Base-by-base conservation (phyloP, 2,329 filamentous ascomycete species). In the Phialocephala sp. region DNA sequence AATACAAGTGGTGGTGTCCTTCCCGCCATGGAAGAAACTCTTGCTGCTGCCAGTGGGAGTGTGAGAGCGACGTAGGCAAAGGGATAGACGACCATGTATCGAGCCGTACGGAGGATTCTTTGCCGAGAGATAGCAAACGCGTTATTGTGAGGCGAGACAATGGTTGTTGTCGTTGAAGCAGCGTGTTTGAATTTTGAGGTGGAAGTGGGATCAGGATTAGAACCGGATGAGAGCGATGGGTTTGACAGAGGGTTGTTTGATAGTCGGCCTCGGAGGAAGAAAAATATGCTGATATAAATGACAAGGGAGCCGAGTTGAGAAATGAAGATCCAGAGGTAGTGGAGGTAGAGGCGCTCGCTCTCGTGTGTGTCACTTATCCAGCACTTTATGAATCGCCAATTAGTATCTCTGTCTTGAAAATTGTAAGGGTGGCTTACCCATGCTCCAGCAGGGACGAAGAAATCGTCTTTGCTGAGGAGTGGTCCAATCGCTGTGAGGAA, bases 251-350 rank as follows among this genome's bases (percentile, higher is more conserved):
- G 60, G 15, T 64, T 62, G 1, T 22, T 59, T 9, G 67, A 39
- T 9, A 73, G 57, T 18, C 62, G 67, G n/a, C 60, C 61, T 12
- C 71, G 74, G 8, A 78, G 32, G 41, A 72, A 76, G 64, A 73
- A 74, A 65, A 76, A 78, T 4, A 76, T 71, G 41, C 77, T 63
- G 18, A 78, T 74, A 74, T 87, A 87, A 64, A 85, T 79, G 45
- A 83, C 59, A 6, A 86, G 76, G 24, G 81, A 84, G 15, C 82
- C 80, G 69, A 85, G 83, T 69, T 86, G 79, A 63, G 82, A 80
- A 27, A 83, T 74, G 71, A 86, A 85, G 62, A 86, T 83, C 83
- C 83, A 86, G 56, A 85, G 71, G 69, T 86, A 86, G 67, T 86
- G 84, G 1, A 83, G 78, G 66, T 78, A 80, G 4, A 87, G 77